Conservation (phyloP, 1,284 basidiomycete genomes). For the Austropuccinia psidii region DNA sequence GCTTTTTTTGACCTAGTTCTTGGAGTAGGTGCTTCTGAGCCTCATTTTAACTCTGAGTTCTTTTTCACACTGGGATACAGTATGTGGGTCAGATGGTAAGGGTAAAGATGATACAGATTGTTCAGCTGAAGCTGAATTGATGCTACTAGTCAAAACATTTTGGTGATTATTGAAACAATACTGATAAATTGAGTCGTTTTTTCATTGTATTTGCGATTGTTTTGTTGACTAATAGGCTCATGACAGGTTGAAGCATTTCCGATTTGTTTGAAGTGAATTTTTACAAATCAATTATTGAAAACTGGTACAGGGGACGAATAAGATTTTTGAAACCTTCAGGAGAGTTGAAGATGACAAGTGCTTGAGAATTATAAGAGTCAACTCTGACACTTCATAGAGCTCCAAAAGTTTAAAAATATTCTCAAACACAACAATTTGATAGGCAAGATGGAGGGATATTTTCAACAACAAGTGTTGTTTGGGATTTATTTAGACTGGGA, state of each 20-base stretch:
- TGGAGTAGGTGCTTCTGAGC: constrained; percentile 22
- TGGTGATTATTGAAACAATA: too few relatives aligned
- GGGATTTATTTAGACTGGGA: neutral
- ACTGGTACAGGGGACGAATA: constrained; percentile 27
- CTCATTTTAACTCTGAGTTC: constrained; percentile 29
- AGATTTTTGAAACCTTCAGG: constrained; percentile 9
- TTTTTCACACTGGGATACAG: constrained; percentile 20
- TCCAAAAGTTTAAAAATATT: constrained; percentile 27
- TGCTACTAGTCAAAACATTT: neutral
- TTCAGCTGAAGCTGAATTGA: neutral
- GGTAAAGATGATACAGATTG: neutral
- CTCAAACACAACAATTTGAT: constrained; percentile 14
- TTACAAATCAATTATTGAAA: constrained; percentile 33
- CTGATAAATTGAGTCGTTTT: too few relatives aligned
- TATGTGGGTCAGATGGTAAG: neutral
- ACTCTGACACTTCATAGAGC: constrained; percentile 3
- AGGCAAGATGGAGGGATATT: constrained; percentile 30
- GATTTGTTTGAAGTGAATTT: constrained; percentile 20
- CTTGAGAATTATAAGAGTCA: constrained; percentile 14
- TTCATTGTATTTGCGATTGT: too few relatives aligned
- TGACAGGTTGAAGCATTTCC: neutral
- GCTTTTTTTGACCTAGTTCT: constrained; percentile 14
- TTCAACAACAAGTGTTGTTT: constrained; percentile 24
- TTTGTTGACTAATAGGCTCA: neutral
- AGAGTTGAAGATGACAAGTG: constrained; percentile 15